A percentile compares a stretch with the other conserved stretches of the same genome.
These are phyloP conservation scores for Gastrolobium villosum DNA, from an alignment of 306 rosid genomes.

Conservation along the genomic window DNA sequence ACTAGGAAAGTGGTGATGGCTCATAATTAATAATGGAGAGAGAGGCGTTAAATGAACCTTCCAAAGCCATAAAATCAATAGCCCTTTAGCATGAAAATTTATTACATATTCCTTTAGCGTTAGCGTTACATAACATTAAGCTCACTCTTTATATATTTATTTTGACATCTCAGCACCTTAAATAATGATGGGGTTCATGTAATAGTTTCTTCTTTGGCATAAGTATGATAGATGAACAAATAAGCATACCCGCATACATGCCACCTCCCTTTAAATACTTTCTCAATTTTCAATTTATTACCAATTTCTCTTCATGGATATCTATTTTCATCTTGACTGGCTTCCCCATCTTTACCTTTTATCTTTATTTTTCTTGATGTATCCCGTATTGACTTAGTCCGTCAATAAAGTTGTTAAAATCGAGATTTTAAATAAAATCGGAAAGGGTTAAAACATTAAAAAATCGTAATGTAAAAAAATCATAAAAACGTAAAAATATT, in stretches of 20 bases:
- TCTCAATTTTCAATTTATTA: background rate
- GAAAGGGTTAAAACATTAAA: too few species aligned
- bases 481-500: too few species aligned
- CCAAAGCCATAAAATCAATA: background rate
- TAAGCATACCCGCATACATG: background rate
- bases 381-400: background rate
- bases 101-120: background rate
- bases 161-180: background rate
- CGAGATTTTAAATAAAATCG: too few species aligned
- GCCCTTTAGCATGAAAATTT: background rate
- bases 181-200: background rate
- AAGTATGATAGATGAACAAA: background rate
- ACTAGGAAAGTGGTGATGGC: slow-evolving; percentile 21
- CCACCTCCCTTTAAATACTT: background rate
- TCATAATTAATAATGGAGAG: slow-evolving; percentile 21
- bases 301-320: background rate
- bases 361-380: background rate
- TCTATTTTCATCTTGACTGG: background rate
- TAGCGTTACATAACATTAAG: background rate
- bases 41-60: background rate
- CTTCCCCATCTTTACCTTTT: background rate
- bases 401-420: too few species aligned
- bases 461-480: too few species aligned
- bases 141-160: background rate
- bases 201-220: background rate